A percentile compares a stretch with the other conserved stretches of the same genome.
Conservation (phyloP, 345 rosid genomes). For the Camelina neglecta region DNA sequence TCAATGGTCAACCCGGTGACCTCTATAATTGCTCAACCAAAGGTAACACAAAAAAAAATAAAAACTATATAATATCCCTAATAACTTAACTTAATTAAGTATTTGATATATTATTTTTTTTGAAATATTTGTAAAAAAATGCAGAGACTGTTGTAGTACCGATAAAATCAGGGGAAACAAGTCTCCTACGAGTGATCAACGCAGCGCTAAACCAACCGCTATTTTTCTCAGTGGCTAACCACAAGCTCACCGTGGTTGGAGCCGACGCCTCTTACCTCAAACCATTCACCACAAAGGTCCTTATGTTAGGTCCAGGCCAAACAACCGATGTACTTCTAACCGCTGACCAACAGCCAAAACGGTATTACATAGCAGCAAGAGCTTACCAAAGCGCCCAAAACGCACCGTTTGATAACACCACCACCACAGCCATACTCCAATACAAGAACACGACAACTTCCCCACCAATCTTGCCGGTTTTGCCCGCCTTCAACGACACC, state of each 20-base stretch:
- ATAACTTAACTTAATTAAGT: background rate
- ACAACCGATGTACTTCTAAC: constrained; percentile 85
- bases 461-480: constrained; percentile 55
- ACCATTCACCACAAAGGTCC: constrained; percentile 76
- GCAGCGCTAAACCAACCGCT: constrained; percentile 85
- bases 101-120: background rate
- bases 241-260: constrained; percentile 80
- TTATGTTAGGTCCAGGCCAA: constrained; percentile 93
- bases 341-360: constrained; percentile 69
- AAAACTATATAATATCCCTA: background rate
- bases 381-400: constrained; percentile 82
- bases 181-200: constrained; percentile 82
- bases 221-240: constrained; percentile 84
- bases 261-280: constrained; percentile 87
- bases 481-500: constrained; percentile 83
- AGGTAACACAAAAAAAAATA: constrained; percentile 48
- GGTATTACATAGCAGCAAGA: constrained; percentile 81
- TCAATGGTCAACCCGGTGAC: constrained; percentile 96
- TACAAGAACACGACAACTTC: constrained; percentile 52
- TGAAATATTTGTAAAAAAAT: constrained; percentile 5
- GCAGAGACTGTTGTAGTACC: constrained; percentile 80
- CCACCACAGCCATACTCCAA: constrained; percentile 88
- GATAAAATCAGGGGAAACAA: constrained; percentile 68
- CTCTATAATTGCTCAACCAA: constrained; percentile 80
- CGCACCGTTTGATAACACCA: constrained; percentile 82